Conservation (phyloP, 805 yeast species). For the Yarrowia sp. region DNA sequence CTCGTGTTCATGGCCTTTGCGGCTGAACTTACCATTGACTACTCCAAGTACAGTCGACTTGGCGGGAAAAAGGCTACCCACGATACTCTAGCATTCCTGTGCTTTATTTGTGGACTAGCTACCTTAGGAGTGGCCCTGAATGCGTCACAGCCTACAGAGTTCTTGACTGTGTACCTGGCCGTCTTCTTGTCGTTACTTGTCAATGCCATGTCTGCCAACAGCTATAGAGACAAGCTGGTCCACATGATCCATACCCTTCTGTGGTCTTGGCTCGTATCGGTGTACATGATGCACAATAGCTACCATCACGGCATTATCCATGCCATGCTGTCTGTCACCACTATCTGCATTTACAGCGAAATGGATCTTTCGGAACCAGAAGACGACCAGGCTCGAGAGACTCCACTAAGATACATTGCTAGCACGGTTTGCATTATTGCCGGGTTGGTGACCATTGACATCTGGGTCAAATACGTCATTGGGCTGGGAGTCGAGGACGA, state of each 20-base stretch:
- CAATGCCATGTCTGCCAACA: constrained; percentile 8
- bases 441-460: not conserved
- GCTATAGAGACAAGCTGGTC: constrained; percentile 9
- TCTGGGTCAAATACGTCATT: not conserved
- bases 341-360: constrained; percentile 30
- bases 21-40: not conserved
- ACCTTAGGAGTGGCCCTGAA: constrained; percentile 13
- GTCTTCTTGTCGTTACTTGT: constrained; percentile 5
- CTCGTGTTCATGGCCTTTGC: constrained; percentile 11
- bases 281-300: not conserved
- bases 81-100: not conserved
- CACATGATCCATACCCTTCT: constrained; percentile 19
- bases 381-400: not conserved
- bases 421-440: constrained; percentile 6
- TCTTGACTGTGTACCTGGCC: constrained; percentile 3
- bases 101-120: constrained; percentile 17
- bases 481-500: not conserved
- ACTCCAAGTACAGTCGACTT: not conserved
- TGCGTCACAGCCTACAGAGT: constrained; percentile 2
- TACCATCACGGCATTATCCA: constrained; percentile 27
- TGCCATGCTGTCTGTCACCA: constrained; percentile 15
- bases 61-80: constrained; percentile 2
- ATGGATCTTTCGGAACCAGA: constrained; percentile 10
- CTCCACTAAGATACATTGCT: constrained; percentile 7
- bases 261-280: constrained; percentile 21